A percentile compares a stretch with the other conserved stretches of the same genome.
These are phyloP conservation scores for Sclerotinia borealis DNA, from an alignment of 2,329 filamentous ascomycete genomes.

Conservation along the genomic window DNA sequence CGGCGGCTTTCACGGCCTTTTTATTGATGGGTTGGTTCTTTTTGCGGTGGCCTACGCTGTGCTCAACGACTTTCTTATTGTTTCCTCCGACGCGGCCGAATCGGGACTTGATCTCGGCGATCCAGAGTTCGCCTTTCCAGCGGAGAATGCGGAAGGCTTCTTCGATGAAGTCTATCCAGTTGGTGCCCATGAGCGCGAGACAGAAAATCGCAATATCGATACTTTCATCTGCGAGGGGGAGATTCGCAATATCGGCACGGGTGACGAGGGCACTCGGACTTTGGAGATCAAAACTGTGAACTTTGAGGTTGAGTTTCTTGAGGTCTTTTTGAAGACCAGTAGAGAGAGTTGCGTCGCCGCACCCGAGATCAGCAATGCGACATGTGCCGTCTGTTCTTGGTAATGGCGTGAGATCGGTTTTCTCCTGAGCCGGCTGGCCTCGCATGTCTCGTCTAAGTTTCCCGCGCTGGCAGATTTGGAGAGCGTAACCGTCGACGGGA, in stretches of 20 bases:
- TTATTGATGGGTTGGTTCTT: constrained; percentile 41
- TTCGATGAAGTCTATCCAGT: constrained; percentile 95
- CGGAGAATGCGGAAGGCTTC: constrained; percentile 88
- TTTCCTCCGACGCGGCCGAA: constrained; percentile 59
- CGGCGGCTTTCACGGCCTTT: constrained; percentile 37
- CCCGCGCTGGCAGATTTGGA: constrained; percentile 62
- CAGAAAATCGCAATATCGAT: constrained; percentile 92
- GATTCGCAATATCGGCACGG: constrained; percentile 77
- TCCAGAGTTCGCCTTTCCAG: constrained; percentile 94
- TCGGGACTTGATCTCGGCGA: constrained; percentile 92
- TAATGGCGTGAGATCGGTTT: constrained; percentile 38
- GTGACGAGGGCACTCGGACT: constrained; percentile 72
- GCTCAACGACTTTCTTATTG: constrained; percentile 48
- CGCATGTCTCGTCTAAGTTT: constrained; percentile 37
- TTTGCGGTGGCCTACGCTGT: constrained; percentile 67
- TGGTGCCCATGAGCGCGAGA: constrained; percentile 95
- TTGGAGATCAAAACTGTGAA: constrained; percentile 84
- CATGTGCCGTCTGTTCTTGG: constrained; percentile 67
- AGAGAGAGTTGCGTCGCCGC: constrained; percentile 82
- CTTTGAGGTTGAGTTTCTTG: constrained; percentile 62
- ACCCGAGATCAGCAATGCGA: constrained; percentile 86
- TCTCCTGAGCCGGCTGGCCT: constrained; percentile 23
- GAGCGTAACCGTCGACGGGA: constrained; percentile 82
- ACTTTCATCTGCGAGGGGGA: constrained; percentile 68
- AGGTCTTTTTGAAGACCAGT: constrained; percentile 57